Evolutionary conservation across 1,284 basidiomycete genomes (phyloP), one percentile per base, ranked within the genome.

Genomic region (Pseudozyma sp.): DNA sequence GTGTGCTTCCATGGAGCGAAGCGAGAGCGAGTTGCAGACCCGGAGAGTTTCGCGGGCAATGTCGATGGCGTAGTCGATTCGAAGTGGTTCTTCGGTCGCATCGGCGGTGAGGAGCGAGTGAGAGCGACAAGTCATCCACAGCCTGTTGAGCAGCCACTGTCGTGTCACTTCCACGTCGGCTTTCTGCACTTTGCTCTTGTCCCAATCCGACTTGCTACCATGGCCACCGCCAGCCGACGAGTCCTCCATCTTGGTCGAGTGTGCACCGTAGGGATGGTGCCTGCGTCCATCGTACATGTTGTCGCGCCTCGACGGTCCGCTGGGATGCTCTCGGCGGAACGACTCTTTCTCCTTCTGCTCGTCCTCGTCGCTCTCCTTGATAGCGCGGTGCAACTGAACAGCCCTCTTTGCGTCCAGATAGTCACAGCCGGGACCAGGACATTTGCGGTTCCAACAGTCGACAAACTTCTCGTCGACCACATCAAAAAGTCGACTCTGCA

Each of bases 391-490:
- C n/a, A 78, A 43, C 68, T 72, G 69, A 13, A 78, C 30, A 11
- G 76, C 76, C 14, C 68, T 16, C 9, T 70, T 62, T 11, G 68
- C 58, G 34, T 75, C 68, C 44, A 78, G 37, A 40, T 73, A 69
- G 37, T 64, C 65, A 34, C 76, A 78, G 7, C 70, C 74, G 1
- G 64, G 61, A 7, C 76, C 76, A 8, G 69, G 68, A 42, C 76
- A 78, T 43, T 73, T 68, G n/a, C 56, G 48, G 49, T 78, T 80
- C 78, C 78, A 80, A 48, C 78, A 80, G 39, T 80, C 78, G 53
- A 80, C 78, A 63, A 80, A 80, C 57, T 78, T 73, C n/a, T 80
- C 78, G 50, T 80, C 78, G 9, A 76, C 68, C 44, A 67, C 66
- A 39, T 75, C 73, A 42, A 75, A 75, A 13, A 78, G 57, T 31